These are phyloP conservation scores for Lactarius hengduanensis DNA, from an alignment of 768 basidiomycete species.

Conservation along the genomic window DNA sequence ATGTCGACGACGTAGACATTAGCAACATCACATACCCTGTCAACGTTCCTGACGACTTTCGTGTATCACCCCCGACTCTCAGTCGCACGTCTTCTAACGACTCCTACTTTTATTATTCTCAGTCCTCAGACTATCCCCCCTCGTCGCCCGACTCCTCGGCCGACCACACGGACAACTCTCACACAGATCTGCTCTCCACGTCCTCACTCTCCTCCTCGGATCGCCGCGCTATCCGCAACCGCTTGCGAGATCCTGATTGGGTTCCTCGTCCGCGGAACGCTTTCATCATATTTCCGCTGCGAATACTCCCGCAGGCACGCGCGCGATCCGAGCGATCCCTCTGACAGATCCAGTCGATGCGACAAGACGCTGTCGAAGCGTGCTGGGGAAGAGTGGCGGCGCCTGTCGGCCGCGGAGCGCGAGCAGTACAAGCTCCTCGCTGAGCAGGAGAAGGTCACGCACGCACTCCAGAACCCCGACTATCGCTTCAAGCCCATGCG, in stretches of 20 bases:
- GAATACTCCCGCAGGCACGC: conserved; percentile 53
- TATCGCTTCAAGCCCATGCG: conserved; percentile 60
- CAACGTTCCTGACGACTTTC: conserved; percentile 12
- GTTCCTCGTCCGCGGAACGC: conserved; percentile 67
- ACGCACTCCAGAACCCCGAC: conserved; percentile 55
- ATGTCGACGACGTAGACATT: conserved; percentile 26
- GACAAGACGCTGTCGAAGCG: conserved; percentile 71
- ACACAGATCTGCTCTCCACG: conserved; percentile 4
- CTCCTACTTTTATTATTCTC: conserved; percentile 9
- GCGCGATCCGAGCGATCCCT: conserved; percentile 38
- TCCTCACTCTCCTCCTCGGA: conserved; percentile 38
- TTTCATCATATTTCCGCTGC: conserved; percentile 75
- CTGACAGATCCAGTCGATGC: conserved; percentile 19
- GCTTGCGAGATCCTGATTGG: conserved; percentile 52
- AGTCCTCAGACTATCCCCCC: conserved; percentile 15
- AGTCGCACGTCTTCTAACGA: conserved; percentile 23
- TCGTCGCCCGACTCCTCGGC: conserved; percentile 17
- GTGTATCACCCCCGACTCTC: conserved; percentile 6
- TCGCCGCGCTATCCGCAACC: conserved; percentile 41
- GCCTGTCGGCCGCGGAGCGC: conserved; percentile 49
- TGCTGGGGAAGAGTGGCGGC: conserved; percentile 73
- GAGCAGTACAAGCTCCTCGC: conserved; percentile 54
- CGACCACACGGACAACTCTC: conserved; percentile 14
- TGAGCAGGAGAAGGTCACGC: conserved; percentile 53
- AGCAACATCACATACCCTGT: conserved; percentile 15